These are phyloP conservation scores for Chlorophyllum brunneum DNA, from an alignment of 768 basidiomycete species.

Conservation along the genomic window DNA sequence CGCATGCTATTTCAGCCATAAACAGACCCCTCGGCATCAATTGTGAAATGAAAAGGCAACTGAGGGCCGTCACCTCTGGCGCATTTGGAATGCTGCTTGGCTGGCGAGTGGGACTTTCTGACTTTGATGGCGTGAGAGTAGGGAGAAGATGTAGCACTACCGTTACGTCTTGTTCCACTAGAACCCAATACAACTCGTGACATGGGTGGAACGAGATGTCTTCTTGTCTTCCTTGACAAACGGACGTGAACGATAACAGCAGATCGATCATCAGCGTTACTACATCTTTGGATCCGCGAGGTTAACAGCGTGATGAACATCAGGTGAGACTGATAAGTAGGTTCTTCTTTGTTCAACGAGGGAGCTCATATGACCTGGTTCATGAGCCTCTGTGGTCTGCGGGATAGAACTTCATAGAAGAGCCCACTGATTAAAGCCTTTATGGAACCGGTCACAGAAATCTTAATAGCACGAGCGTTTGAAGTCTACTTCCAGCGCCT, in stretches of 20 bases:
- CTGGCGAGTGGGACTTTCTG: too few species aligned
- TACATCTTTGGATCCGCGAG: neutral
- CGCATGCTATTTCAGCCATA: too few species aligned
- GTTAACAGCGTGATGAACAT: neutral
- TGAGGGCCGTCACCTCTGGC: too few species aligned
- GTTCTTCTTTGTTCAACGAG: neutral
- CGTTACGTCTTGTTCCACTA: neutral
- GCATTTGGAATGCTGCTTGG: too few species aligned
- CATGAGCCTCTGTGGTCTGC: neutral
- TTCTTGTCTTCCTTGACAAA: neutral
- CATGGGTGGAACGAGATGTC: neutral
- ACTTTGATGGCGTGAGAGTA: too few species aligned
- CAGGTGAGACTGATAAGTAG: neutral
- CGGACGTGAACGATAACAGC: neutral
- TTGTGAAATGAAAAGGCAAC: too few species aligned
- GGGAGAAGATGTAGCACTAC: too few species aligned
- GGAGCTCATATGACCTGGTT: neutral
- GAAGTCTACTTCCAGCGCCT: too few species aligned
- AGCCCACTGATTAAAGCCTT: too few species aligned
- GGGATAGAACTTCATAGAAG: neutral
- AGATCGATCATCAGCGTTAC: neutral
- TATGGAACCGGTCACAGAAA: too few species aligned
- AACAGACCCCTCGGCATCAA: too few species aligned
- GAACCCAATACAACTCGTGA: neutral
- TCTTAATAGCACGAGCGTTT: too few species aligned